Conservation (phyloP, 768 basidiomycete genomes). For the Boletus reticulatus region DNA sequence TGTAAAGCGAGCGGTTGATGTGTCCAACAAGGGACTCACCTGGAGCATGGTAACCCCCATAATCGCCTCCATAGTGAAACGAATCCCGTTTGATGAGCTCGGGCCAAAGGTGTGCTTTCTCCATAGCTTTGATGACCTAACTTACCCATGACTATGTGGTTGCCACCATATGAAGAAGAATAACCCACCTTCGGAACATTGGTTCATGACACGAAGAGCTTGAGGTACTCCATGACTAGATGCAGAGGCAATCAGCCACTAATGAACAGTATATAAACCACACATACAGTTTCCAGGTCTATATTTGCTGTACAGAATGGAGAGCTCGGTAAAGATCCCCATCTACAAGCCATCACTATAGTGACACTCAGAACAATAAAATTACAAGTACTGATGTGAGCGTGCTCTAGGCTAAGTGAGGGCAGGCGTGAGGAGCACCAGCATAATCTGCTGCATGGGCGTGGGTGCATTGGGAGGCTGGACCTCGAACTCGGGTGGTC, state of each 20-base stretch:
- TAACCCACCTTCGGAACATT: constrained; percentile 86
- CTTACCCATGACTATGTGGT: background rate
- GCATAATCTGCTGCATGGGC: constrained; percentile 40
- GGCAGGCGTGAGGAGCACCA: constrained; percentile 35
- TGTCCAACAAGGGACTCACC: no score
- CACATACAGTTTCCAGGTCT: constrained; percentile 83
- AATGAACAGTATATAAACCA: background rate
- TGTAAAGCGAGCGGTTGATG: no score
- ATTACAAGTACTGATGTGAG: constrained; percentile 66
- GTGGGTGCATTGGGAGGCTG: constrained; percentile 51
- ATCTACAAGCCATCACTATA: constrained; percentile 45
- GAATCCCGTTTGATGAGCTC: no score
- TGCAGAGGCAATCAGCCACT: constrained; percentile 5
- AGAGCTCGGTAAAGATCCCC: constrained; percentile 97
- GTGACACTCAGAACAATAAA: background rate
- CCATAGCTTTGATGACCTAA: constrained; percentile 89
- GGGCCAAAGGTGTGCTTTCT: constrained; percentile 97
- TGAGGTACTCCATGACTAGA: constrained; percentile 97
- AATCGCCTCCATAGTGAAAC: no score
- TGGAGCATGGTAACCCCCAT: no score
- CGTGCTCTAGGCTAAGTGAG: constrained; percentile 92
- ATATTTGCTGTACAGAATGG: constrained; percentile 93
- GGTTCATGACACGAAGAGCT: constrained; percentile 92
- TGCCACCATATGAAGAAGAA: background rate
- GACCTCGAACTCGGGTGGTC: constrained; percentile 43